Percentiles rank a stretch among this genome's conserved stretches.
These are phyloP conservation scores for Wickerhamomyces tratensis DNA, from an alignment of 805 yeast species.

Conservation along the genomic window DNA sequence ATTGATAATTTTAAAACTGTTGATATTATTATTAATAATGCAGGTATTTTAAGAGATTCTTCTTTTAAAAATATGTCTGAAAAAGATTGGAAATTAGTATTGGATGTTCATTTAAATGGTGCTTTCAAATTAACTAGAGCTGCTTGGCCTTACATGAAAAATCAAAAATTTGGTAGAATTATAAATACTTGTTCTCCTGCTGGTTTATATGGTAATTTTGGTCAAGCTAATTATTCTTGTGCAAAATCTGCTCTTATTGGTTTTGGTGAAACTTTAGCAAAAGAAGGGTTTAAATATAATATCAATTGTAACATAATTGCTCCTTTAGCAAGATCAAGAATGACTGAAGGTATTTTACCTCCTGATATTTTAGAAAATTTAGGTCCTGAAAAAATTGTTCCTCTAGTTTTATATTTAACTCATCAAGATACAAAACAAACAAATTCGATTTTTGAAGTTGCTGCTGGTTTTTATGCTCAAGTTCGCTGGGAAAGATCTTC, in stretches of 20 bases:
- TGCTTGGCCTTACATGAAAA: conserved; percentile 84
- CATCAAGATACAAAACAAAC: conserved; percentile 55
- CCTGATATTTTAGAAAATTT: conserved; percentile 72
- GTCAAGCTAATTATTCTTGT: conserved; percentile 92
- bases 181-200: conserved; percentile 96
- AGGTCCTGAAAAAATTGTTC: conserved; percentile 86
- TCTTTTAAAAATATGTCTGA: conserved; percentile 81
- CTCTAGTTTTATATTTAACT: conserved; percentile 73
- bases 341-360: conserved; percentile 89
- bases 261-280: conserved; percentile 87
- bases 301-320: conserved; percentile 83
- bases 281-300: conserved; percentile 83
- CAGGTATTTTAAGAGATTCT: conserved; percentile 88
- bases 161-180: conserved; percentile 82
- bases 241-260: conserved; percentile 90
- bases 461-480: conserved; percentile 89
- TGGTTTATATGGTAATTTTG: conserved; percentile 93
- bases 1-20: conserved; percentile 80
- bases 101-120: conserved; percentile 86
- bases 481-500: conserved; percentile 92
- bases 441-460: conserved; percentile 82
- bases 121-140: conserved; percentile 77
- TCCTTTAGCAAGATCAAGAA: conserved; percentile 90
- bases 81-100: conserved; percentile 67
- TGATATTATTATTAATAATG: conserved; percentile 85